Percentiles rank a stretch among this genome's conserved stretches.
Conservation (phyloP, 768 basidiomycete species). For the Tephrocybe rancida region DNA sequence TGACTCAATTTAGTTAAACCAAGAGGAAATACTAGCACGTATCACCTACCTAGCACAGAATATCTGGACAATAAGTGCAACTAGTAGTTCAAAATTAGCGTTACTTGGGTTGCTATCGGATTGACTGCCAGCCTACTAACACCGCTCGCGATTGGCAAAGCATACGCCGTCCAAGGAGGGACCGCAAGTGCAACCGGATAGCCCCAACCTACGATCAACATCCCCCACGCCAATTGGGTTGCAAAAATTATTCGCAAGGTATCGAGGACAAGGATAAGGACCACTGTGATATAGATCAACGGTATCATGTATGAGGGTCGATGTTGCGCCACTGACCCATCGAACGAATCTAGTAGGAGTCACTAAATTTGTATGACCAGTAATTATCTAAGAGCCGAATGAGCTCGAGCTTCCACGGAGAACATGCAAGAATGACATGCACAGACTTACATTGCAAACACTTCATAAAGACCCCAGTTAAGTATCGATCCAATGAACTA, state of each 20-base stretch:
- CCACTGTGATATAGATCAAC: too few species aligned
- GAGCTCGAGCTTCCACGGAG: too few species aligned
- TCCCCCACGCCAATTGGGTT: neutral
- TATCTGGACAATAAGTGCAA: neutral
- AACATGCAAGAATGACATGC: too few species aligned
- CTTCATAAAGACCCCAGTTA: too few species aligned
- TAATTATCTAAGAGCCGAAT: too few species aligned
- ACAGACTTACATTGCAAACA: too few species aligned
- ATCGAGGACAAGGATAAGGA: neutral
- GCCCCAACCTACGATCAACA: neutral
- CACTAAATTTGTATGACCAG: too few species aligned
- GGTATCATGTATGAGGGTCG: neutral
- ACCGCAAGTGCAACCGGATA: neutral
- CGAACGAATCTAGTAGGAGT: too few species aligned
- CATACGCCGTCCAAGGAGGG: neutral
- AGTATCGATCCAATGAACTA: too few species aligned
- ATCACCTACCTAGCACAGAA: constrained; percentile 1
- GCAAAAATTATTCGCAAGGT: neutral
- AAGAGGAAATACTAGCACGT: neutral
- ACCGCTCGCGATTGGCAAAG: neutral
- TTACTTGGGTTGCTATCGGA: too few species aligned
- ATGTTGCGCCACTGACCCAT: too few species aligned
- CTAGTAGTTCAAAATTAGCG: neutral
- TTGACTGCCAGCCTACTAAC: neutral
- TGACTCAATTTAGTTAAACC: neutral